Conservation (phyloP, 2,329 filamentous ascomycete genomes). For the Xylariaceae sp. region DNA sequence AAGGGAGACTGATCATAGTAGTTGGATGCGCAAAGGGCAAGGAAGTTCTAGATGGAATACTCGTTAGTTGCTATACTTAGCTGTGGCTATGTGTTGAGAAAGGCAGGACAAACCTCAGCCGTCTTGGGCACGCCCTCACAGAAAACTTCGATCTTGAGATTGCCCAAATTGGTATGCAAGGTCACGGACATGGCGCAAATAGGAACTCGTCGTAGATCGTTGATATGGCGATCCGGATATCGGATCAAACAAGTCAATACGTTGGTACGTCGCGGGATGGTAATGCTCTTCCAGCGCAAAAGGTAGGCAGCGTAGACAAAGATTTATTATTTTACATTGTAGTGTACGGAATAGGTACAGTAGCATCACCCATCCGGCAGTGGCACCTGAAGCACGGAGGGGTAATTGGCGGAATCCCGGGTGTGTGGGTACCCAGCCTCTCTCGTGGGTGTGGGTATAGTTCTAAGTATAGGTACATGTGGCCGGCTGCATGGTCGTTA, state of each 20-base stretch:
- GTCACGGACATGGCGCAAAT: constrained; percentile 57
- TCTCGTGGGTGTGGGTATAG: no score
- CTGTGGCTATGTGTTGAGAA: not conserved
- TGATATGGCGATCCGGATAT: not conserved
- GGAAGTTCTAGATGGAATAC: constrained; percentile 64
- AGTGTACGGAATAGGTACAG: not conserved
- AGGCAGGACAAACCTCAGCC: constrained; percentile 58
- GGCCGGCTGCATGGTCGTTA: no score
- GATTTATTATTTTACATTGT: no score
- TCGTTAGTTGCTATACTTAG: constrained; percentile 12
- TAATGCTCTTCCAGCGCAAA: no score
- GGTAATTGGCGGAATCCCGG: no score
- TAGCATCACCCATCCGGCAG: not conserved
- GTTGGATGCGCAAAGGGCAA: constrained; percentile 74
- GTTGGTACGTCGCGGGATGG: no score
- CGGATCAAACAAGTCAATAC: not conserved
- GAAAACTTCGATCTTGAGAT: constrained; percentile 94
- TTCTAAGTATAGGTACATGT: no score
- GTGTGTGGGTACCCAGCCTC: no score
- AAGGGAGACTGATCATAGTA: constrained; percentile 74
- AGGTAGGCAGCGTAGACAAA: no score
- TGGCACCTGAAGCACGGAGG: no score
- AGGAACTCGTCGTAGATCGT: not conserved
- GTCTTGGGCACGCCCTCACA: constrained; percentile 93
- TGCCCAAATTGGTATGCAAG: constrained; percentile 82